Evolutionary conservation across 1,284 basidiomycete genomes (phyloP), one percentile per base, ranked within the genome.

Genomic region (Leccinum brunneo-olivaceum): DNA sequence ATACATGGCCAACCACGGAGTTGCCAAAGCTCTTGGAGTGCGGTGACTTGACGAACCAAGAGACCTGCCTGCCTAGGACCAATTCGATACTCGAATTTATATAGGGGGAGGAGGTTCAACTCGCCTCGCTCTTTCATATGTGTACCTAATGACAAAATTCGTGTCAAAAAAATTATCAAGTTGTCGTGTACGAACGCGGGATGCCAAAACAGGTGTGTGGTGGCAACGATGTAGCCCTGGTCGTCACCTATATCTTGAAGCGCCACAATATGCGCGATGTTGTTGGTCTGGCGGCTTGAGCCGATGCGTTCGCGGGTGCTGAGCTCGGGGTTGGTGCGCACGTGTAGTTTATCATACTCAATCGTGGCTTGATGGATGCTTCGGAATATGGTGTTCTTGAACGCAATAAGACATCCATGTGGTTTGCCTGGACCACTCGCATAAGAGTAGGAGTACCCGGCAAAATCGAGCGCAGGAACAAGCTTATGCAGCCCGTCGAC

Each of bases 131-230:
- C 94, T 77, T 66, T 98, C 95, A 62, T 97, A 98, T 0, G 79
- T 76, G 58, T 87, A 91, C 48, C 88, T 89, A 47, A 36, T 30
- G 11, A 25, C 2, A n/a, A 39, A 29, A 41, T 21, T n/a, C n/a
- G 32, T 15, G 21, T 49, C 29, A 55, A 39, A 5, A 4, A 23
- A 20, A 20, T 6, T 40, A 21, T 32, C 10, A 34, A 29, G 25
- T 30, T 8, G 15, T 30, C 14, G 24, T 44, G 15, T 18, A 68
- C 74, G 52, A 61, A 89, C 84, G 74, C 80, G 6, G 93, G 92
- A 64, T 96, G 92, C 94, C 94, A 97, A 65, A 98, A 97, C 6
- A 85, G 72, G 69, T 86, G 91, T 0, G 90, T 91, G 0, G 92
- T 95, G 2, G 79, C 90, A 5, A 92, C 68, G 34, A 94, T 67